Conservation (phyloP, 306 rosid species). For the Sesbania bispinosa region DNA sequence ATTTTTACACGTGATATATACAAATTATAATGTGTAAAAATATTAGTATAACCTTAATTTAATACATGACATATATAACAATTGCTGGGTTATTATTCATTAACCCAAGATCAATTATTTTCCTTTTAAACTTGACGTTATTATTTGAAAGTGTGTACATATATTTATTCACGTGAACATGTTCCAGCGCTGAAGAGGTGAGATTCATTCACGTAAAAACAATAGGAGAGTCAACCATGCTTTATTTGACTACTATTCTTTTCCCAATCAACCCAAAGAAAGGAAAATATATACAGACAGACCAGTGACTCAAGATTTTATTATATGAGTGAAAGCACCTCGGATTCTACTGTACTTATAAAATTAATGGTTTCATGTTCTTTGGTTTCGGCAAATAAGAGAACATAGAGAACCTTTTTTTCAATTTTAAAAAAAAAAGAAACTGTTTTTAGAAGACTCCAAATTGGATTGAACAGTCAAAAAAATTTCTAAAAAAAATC, state of each 20-base stretch:
- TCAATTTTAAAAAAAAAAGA: background rate
- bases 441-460: conserved; percentile 7
- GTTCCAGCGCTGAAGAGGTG: background rate
- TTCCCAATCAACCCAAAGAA: conserved; percentile 15
- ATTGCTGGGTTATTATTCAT: too few species aligned
- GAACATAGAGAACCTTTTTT: background rate
- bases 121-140: too few species aligned
- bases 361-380: conserved; percentile 1
- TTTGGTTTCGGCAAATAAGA: too few species aligned
- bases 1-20: too few species aligned
- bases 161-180: background rate
- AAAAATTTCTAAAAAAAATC: background rate
- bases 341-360: conserved; percentile 11
- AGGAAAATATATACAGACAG: too few species aligned
- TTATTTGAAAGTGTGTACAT: too few species aligned
- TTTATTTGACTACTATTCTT: conserved; percentile 40
- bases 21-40: too few species aligned
- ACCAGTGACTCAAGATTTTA: too few species aligned
- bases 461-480: conserved; percentile 31
- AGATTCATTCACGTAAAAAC: conserved; percentile 11
- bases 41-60: too few species aligned
- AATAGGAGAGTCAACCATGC: conserved; percentile 29
- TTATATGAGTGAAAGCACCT: conserved; percentile 18
- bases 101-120: too few species aligned
- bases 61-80: too few species aligned